phyloP scores from a whole-genome alignment of 495 filamentous ascomycete genomes.

The Podospora pseudopauciseta region DNA sequence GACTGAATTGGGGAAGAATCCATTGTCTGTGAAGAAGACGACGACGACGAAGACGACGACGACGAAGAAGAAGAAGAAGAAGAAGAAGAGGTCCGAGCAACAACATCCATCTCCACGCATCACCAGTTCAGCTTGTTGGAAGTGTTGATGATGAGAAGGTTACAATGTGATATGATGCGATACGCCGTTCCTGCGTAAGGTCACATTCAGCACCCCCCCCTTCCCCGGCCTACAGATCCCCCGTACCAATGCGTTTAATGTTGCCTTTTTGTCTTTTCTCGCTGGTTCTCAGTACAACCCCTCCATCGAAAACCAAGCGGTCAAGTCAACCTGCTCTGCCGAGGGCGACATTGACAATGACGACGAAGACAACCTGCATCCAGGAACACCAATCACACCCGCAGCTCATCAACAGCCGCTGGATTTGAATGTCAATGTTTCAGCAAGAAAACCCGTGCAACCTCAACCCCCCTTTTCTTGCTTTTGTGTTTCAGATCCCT shows the following conservation, averaged over 20 bases:
- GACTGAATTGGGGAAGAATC: constrained; percentile 12
- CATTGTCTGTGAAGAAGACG: background rate
- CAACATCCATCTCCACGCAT: background rate
- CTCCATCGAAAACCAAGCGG: background rate
- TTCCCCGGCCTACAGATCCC: too few relatives aligned
- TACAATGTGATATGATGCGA: background rate
- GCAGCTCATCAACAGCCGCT: constrained; percentile 2
- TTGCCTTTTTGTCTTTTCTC: background rate
- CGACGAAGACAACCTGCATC: background rate
- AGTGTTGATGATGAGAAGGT: background rate
- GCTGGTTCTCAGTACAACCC: background rate
- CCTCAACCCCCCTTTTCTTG: background rate
- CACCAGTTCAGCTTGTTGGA: background rate
- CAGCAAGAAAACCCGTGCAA: background rate
- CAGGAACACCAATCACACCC: constrained; percentile 20
- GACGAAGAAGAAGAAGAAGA: background rate
- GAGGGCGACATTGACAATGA: background rate
- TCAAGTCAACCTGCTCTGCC: background rate
- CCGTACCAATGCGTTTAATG: background rate
- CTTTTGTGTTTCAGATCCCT: background rate
- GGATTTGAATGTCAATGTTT: background rate
- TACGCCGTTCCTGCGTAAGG: background rate
- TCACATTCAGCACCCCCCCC: background rate
- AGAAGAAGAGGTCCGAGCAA: background rate
- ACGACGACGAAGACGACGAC: background rate